phyloP scores from a whole-genome alignment of 2,329 filamentous ascomycete species.

The Alternaria tenuissima region DNA sequence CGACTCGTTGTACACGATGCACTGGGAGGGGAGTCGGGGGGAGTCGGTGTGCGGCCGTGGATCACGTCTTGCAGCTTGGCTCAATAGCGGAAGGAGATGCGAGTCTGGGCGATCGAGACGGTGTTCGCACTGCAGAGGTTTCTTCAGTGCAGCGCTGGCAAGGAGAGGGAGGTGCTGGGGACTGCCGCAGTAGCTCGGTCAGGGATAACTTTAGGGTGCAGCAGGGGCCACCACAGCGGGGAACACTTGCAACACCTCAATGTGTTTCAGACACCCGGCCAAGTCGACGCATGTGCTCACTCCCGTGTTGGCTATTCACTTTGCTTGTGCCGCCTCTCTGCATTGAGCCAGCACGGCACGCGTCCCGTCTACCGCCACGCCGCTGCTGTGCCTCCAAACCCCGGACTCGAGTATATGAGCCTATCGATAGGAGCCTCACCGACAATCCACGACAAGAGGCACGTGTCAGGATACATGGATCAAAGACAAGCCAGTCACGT shows the following conservation, averaged over 20 bases:
- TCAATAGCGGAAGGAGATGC: slow-evolving; percentile 21
- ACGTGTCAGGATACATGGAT: neutral
- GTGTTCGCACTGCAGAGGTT: slow-evolving; percentile 24
- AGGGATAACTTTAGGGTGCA: slow-evolving; percentile 36
- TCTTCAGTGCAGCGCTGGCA: slow-evolving; percentile 26
- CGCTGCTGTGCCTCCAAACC: neutral
- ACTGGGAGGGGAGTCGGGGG: neutral
- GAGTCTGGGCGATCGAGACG: slow-evolving; percentile 22
- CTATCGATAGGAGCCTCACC: slow-evolving; percentile 7
- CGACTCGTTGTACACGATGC: slow-evolving; percentile 14
- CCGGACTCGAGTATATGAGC: neutral
- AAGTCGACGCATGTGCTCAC: neutral
- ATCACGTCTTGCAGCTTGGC: slow-evolving; percentile 1
- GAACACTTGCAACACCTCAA: slow-evolving; percentile 8
- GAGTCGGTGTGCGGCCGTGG: slow-evolving; percentile 11
- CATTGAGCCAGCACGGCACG: neutral
- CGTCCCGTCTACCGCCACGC: neutral
- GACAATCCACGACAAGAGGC: neutral
- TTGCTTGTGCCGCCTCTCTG: neutral
- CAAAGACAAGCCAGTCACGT: slow-evolving; percentile 13
- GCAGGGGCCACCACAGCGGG: slow-evolving; percentile 13
- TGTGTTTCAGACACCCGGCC: slow-evolving; percentile 9
- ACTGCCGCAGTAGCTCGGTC: slow-evolving; percentile 36
- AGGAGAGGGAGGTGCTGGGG: slow-evolving; percentile 21
- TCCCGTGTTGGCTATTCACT: neutral